Conservation (phyloP, 371 early-diverging fungal species). For the Capillidium rhysosporum region DNA sequence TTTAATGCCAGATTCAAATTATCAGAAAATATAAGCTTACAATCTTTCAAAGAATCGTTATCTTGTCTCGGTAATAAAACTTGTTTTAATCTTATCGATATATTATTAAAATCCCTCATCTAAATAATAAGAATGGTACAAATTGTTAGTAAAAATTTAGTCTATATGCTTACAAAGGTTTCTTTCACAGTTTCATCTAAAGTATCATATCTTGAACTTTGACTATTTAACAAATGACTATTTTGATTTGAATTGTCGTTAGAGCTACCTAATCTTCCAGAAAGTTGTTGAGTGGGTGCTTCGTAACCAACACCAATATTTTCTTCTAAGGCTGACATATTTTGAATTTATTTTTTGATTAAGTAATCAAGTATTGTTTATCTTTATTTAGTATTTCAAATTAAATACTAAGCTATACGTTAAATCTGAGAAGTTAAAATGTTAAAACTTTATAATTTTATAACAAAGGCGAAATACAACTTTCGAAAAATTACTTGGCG, state of each 20-base stretch:
- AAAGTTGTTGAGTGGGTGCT: not conserved
- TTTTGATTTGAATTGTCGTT: too few species aligned
- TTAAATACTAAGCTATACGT: too few species aligned
- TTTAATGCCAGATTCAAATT: not conserved
- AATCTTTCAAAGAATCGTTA: slow-evolving; percentile 50
- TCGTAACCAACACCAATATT: too few species aligned
- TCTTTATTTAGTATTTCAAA: too few species aligned
- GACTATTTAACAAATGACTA: too few species aligned
- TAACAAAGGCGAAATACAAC: too few species aligned
- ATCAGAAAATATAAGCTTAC: slow-evolving; percentile 19
- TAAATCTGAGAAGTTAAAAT: too few species aligned
- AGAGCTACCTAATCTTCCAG: not conserved
- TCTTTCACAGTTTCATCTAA: slow-evolving; percentile 82
- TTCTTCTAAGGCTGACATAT: too few species aligned
- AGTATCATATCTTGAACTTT: slow-evolving; percentile 27
- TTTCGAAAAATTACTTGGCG: too few species aligned
- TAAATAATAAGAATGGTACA: slow-evolving; percentile 10
- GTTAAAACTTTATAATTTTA: too few species aligned
- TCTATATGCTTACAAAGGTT: slow-evolving; percentile 34
- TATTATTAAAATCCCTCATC: slow-evolving; percentile 57
- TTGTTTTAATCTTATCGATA: slow-evolving; percentile 44
- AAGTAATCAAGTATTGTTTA: too few species aligned
- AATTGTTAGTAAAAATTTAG: not conserved
- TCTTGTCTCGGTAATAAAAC: slow-evolving; percentile 47
- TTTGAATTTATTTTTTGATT: too few species aligned